A percentile compares a stretch with the other conserved stretches of the same genome.
These are phyloP conservation scores for Nigrospora osmanthi DNA, from an alignment of 2,329 filamentous ascomycete genomes.

Conservation along the genomic window DNA sequence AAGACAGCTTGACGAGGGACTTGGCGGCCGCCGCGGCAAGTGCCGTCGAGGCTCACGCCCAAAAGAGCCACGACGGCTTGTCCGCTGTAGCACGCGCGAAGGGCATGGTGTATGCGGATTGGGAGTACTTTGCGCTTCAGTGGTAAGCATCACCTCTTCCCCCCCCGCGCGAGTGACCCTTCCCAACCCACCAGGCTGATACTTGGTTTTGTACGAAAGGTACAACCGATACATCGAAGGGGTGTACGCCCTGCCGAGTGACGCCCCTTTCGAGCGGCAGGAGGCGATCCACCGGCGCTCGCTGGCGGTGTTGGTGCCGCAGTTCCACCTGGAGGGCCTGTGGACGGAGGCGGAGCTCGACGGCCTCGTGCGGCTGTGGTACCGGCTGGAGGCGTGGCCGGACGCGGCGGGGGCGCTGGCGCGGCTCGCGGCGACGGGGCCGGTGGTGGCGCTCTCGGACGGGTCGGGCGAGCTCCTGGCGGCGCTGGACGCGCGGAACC, in stretches of 20 bases:
- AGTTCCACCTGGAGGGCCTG: slow-evolving; percentile 39
- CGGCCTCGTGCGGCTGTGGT: slow-evolving; percentile 48
- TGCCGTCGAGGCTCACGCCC: slow-evolving; percentile 15
- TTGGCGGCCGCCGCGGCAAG: slow-evolving; percentile 32
- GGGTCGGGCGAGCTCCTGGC: slow-evolving; percentile 46
- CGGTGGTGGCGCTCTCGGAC: slow-evolving; percentile 51
- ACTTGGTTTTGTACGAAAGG: slow-evolving; percentile 19
- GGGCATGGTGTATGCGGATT: slow-evolving; percentile 39
- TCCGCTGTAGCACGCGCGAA: slow-evolving; percentile 31
- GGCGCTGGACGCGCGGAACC: slow-evolving; percentile 40
- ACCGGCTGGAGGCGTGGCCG: slow-evolving; percentile 48
- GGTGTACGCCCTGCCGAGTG: slow-evolving; percentile 28
- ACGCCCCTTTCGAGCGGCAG: slow-evolving; percentile 39
- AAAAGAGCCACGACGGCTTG: too few relatives aligned
- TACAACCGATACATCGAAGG: slow-evolving; percentile 37
- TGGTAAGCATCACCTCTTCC: slow-evolving; percentile 41
- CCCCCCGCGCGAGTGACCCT: too few relatives aligned
- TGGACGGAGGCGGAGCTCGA: slow-evolving; percentile 50
- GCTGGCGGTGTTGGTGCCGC: slow-evolving; percentile 36
- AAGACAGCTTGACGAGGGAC: slow-evolving; percentile 42
- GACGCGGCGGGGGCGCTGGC: slow-evolving; percentile 41
- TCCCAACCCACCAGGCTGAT: background rate
- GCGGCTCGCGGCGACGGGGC: slow-evolving; percentile 35
- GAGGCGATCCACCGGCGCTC: slow-evolving; percentile 51
- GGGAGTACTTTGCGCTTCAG: slow-evolving; percentile 46